Conservation (phyloP, 2,329 filamentous ascomycete species). For the Dothidotthia symphoricarpi region DNA sequence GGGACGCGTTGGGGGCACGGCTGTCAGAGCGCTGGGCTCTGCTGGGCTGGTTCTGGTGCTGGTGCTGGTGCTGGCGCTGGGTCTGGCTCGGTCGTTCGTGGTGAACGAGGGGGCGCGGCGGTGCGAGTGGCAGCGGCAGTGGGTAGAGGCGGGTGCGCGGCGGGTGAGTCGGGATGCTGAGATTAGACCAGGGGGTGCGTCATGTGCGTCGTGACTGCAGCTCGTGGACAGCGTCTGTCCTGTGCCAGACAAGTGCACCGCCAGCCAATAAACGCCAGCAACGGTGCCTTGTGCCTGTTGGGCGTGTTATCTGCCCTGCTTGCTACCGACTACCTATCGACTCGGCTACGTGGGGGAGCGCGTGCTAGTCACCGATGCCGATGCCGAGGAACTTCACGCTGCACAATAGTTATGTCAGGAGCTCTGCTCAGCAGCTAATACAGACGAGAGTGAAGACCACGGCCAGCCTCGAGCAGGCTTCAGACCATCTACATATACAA, state of each 20-base stretch:
- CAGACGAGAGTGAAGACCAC: no score
- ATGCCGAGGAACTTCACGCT: no score
- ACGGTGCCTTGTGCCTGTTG: conserved; percentile 9
- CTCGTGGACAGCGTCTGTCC: conserved; percentile 18
- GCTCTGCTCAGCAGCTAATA: no score
- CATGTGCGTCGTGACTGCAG: conserved; percentile 22
- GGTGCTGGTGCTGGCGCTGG: conserved; percentile 8
- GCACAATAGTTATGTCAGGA: no score
- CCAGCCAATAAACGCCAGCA: neutral
- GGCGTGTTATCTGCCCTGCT: conserved; percentile 11
- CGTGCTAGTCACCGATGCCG: no score
- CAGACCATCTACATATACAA: no score
- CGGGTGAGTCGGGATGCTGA: conserved; percentile 14
- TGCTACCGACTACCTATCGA: no score
- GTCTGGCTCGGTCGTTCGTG: conserved; percentile 9
- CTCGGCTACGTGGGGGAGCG: conserved; percentile 13
- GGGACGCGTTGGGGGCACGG: conserved; percentile 4
- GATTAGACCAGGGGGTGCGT: conserved; percentile 24
- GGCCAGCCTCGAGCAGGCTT: no score
- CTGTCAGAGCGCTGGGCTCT: conserved; percentile 10
- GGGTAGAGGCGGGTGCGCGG: conserved; percentile 15
- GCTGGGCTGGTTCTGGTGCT: conserved; percentile 8
- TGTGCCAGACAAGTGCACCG: conserved; percentile 14
- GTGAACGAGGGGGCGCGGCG: conserved; percentile 4
- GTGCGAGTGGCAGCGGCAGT: conserved; percentile 3